phyloP scores from a whole-genome alignment of 2,329 filamentous ascomycete species.

The Fusarium chuoi region DNA sequence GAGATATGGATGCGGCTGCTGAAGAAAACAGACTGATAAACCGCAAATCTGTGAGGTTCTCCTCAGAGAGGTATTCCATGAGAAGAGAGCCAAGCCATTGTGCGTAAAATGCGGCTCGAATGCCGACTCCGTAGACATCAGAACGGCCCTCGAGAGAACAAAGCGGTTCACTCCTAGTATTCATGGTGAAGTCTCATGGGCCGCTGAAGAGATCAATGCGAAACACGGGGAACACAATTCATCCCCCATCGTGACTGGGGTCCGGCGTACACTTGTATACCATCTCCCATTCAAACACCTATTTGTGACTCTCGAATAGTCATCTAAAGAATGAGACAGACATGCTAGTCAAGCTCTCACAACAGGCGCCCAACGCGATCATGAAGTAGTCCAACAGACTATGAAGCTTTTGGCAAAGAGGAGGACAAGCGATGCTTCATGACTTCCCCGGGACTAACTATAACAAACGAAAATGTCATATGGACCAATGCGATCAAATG shows the following conservation, averaged over 20 bases:
- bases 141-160: slow-evolving; percentile 44
- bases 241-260: neutral
- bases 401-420: slow-evolving; percentile 3
- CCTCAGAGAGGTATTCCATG: slow-evolving; percentile 46
- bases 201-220: neutral
- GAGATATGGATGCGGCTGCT: slow-evolving; percentile 40
- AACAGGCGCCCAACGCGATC: slow-evolving; percentile 6
- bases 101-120: slow-evolving; percentile 49
- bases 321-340: neutral
- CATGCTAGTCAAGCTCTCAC: slow-evolving; percentile 10
- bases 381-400: slow-evolving; percentile 19
- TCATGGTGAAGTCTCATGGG: neutral
- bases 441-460: neutral
- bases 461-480: neutral
- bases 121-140: slow-evolving; percentile 50
- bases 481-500: too few relatives aligned
- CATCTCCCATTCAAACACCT: neutral
- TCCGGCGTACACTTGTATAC: slow-evolving; percentile 39
- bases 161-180: slow-evolving; percentile 4
- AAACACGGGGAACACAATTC: neutral
- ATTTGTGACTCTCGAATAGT: neutral
- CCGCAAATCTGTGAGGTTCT: slow-evolving; percentile 44
- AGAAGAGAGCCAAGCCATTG: slow-evolving; percentile 51
- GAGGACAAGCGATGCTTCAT: slow-evolving; percentile 3
- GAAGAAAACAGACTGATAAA: slow-evolving; percentile 49